phyloP scores from a whole-genome alignment of 169 alveolate species.

The Cyclospora cayetanensis region DNA sequence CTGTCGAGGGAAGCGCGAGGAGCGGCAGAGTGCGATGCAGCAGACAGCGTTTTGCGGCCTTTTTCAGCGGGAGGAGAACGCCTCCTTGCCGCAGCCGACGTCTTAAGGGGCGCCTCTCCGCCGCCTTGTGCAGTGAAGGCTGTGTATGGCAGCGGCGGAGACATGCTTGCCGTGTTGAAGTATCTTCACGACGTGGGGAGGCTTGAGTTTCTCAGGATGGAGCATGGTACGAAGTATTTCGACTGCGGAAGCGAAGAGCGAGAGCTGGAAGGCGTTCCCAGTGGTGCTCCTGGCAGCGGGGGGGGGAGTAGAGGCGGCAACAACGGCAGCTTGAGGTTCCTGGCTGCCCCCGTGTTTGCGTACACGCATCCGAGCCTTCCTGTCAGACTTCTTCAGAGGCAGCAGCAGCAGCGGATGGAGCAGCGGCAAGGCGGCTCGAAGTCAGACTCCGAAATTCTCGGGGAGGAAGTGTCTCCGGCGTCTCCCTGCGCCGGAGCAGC shows the following conservation, averaged over 20 bases:
- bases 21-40: conserved; percentile 7
- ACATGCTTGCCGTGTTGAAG: background rate
- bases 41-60: background rate
- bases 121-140: conserved; percentile 34
- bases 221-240: conserved; percentile 10
- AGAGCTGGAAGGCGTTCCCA: background rate
- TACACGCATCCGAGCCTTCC: background rate
- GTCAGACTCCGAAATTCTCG: no score
- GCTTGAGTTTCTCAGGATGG: conserved; percentile 37
- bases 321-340: conserved; percentile 32
- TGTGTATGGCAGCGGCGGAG: conserved; percentile 29
- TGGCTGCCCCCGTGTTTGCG: conserved; percentile 32
- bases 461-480: background rate
- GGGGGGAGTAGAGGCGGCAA: background rate
- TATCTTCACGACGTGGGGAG: conserved; percentile 27
- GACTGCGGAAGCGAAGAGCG: no score
- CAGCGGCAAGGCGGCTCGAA: no score
- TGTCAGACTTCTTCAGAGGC: background rate
- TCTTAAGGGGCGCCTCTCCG: no score
- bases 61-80: background rate
- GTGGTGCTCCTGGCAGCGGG: background rate
- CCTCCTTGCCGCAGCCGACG: no score
- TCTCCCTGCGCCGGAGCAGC: conserved; percentile 11
- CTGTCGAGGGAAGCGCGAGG: no score
- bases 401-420: background rate